phyloP scores from a whole-genome alignment of 352 stramenopile genomes.

The Pythium oligandrum region DNA sequence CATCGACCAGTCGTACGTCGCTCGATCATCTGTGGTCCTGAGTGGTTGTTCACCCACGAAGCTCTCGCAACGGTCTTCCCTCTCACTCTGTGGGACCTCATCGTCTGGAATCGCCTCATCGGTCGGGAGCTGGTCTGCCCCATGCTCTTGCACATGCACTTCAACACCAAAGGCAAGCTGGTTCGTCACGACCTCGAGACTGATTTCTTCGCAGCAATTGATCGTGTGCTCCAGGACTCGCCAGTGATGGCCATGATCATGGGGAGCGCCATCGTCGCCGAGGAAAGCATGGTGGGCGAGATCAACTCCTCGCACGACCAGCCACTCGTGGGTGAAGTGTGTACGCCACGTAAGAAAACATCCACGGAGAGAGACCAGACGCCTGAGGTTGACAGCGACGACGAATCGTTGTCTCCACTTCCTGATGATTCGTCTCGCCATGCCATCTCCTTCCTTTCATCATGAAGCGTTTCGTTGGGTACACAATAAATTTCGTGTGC shows the following conservation, averaged over 20 bases:
- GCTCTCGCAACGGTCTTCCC: constrained; percentile 12
- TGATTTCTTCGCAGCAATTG: constrained; percentile 1
- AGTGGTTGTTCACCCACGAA: constrained; percentile 2
- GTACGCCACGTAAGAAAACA: too few relatives aligned
- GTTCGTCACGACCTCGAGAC: constrained; percentile 6
- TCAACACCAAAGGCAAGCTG: not conserved
- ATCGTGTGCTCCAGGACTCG: not conserved
- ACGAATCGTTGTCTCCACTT: too few relatives aligned
- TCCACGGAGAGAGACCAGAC: too few relatives aligned
- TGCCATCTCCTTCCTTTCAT: too few relatives aligned
- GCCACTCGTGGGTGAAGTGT: too few relatives aligned
- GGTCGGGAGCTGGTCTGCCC: constrained; percentile 4
- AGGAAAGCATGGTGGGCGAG: not conserved
- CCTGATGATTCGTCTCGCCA: too few relatives aligned
- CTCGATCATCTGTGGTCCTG: too few relatives aligned
- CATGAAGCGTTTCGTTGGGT: too few relatives aligned
- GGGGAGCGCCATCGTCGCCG: not conserved
- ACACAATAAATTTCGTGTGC: too few relatives aligned
- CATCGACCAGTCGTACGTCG: not conserved
- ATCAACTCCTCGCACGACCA: not conserved
- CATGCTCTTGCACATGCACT: constrained; percentile 4
- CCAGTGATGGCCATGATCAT: not conserved
- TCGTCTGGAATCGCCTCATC: constrained; percentile 7
- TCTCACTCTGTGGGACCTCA: not conserved
- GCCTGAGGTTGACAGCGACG: too few relatives aligned